Evolutionary conservation across 495 filamentous ascomycete species (phyloP).

Genomic region (Astrothelium subdiscretum): DNA sequence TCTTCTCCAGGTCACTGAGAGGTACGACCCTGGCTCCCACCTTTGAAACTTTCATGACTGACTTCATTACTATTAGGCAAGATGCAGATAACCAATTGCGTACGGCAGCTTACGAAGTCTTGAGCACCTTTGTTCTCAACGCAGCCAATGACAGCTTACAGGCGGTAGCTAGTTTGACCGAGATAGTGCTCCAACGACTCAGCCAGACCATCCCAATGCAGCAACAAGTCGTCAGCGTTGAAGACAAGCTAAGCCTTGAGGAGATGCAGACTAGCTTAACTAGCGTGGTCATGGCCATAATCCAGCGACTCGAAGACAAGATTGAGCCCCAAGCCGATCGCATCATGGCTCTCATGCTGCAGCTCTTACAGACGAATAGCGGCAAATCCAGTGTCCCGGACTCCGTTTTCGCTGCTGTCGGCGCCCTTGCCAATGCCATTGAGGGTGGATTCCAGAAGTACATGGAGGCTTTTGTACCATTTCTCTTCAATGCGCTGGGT

Average conservation of each 20-base stretch:
- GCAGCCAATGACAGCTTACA: slow-evolving; percentile 74
- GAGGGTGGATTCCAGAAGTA: slow-evolving; percentile 90
- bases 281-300: slow-evolving; percentile 80
- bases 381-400: slow-evolving; percentile 91
- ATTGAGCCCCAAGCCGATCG: slow-evolving; percentile 82
- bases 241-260: slow-evolving; percentile 86
- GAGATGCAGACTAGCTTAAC: slow-evolving; percentile 95
- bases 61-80: slow-evolving; percentile 31
- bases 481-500: slow-evolving; percentile 80
- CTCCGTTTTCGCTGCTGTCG: slow-evolving; percentile 79
- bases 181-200: slow-evolving; percentile 75
- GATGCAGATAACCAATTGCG: slow-evolving; percentile 88
- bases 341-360: slow-evolving; percentile 80
- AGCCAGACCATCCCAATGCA: slow-evolving; percentile 88
- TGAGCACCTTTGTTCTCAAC: slow-evolving; percentile 85
- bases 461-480: slow-evolving; percentile 87
- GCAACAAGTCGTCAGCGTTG: slow-evolving; percentile 86
- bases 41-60: neutral
- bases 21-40: slow-evolving; percentile 26
- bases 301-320: slow-evolving; percentile 83
- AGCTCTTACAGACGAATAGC: slow-evolving; percentile 63
- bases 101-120: slow-evolving; percentile 95
- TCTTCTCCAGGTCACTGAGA: slow-evolving; percentile 74
- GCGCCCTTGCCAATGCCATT: slow-evolving; percentile 71
- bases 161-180: slow-evolving; percentile 67